Evolutionary conservation across 257 asterid species (phyloP), one percentile per base, ranked within the genome.

Genomic region (Misopates orontium): DNA sequence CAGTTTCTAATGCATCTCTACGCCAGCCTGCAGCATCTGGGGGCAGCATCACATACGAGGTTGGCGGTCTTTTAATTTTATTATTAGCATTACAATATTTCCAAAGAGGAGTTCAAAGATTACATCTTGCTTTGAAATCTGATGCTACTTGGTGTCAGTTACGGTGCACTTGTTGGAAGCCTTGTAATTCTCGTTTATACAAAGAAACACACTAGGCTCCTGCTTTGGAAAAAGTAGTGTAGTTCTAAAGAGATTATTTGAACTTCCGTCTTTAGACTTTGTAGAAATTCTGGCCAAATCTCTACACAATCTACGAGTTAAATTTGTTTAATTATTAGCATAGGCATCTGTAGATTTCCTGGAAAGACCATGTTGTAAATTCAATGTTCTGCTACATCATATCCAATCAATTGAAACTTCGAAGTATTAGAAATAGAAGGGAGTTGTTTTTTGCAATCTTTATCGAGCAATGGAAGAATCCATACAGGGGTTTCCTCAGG

Each of bases 11-110:
- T 76, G 91, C 84, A 72, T 79, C 86, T 70, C 73, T 85, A 60
- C 81, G 79, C 64, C 91, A 82, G 69, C 86, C 88, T 4, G 84
- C 91, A 56, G 79, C 84, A 57, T 82, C 91, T 52, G 86, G 86
- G 69, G 91, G 86, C 73, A 80, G 67, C 58, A 61, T 85, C 58
- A 69, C 81, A 11, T 85, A 82, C 47, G 91, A 85, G 90, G 90
- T 56, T 23, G 21, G 9, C 13, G 18, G 57, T 44, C 13, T 20
- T 19, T 45, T 44, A 8, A 2, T 21, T 67, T 42, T 23, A 4
- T 67, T 14, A 48, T 10, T 56, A n/a, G 23, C 15, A 23, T 4
- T 11, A 18, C 10, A 21, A 10, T n/a, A 12, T 45, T 11, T 41
- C 22, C 66, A 4, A 39, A 8, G 52, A 11, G 19, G 20, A 60